Percentiles rank a stretch among this genome's conserved stretches.
Conservation (phyloP, 83 land plant species). For the Picea mariana region DNA sequence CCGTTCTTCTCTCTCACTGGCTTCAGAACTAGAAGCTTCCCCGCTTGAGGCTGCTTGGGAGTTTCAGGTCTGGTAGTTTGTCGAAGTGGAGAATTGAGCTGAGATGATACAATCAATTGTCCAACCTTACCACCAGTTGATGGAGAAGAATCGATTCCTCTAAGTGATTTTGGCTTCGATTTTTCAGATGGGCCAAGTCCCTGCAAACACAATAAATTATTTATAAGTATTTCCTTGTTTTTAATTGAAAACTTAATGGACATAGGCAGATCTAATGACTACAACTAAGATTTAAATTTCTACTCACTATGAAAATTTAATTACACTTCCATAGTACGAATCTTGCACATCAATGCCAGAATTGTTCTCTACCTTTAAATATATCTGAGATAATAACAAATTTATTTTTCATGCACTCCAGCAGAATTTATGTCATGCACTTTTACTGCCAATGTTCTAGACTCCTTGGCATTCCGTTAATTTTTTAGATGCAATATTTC, state of each 20-base stretch:
- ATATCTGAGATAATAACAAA: background rate
- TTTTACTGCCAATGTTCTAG: too few species aligned
- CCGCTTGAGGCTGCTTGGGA: constrained; percentile 26
- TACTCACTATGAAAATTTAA: background rate
- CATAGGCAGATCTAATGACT: too few species aligned
- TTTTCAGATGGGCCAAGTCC: constrained; percentile 16
- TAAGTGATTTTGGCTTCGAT: constrained; percentile 2
- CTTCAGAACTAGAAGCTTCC: constrained; percentile 49
- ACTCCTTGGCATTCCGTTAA: too few species aligned
- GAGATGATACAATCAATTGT: constrained; percentile 1
- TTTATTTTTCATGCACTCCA: background rate
- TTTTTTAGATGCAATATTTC: background rate
- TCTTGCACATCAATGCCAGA: background rate
- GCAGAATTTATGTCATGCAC: too few species aligned
- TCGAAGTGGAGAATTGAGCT: constrained; percentile 21
- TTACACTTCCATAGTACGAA: background rate
- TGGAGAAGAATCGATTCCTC: background rate
- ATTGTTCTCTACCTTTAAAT: background rate
- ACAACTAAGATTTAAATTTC: too few species aligned
- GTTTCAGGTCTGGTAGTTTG: constrained; percentile 29
- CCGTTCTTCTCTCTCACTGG: constrained; percentile 38
- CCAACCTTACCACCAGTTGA: constrained; percentile 8
- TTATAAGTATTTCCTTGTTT: too few species aligned
- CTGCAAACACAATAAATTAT: constrained; percentile 1
- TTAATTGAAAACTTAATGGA: too few species aligned